Evolutionary conservation across 768 basidiomycete species (phyloP).

Genomic region (Collybiopsis luxurians): DNA sequence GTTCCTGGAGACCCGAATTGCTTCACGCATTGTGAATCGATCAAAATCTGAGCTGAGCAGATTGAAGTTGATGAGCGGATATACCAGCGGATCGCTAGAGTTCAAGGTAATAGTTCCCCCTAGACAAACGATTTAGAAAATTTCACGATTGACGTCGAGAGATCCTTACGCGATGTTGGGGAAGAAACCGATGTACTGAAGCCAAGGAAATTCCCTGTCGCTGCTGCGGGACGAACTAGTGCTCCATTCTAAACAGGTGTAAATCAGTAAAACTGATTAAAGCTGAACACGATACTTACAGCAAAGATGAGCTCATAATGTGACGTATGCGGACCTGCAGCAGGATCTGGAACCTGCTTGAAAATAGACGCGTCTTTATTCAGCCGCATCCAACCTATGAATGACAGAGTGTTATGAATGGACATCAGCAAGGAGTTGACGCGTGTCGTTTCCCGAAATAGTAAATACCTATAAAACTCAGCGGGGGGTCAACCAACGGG

Average conservation of each 20-base stretch:
- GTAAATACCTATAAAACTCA: too few species aligned
- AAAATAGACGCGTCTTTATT: constrained; percentile 14
- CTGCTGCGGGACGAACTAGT: neutral
- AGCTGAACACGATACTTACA: constrained; percentile 10
- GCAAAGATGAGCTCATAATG: constrained; percentile 20
- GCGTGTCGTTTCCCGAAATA: too few species aligned
- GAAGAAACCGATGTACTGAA: constrained; percentile 5
- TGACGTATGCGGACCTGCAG: constrained; percentile 18
- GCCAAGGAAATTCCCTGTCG: constrained; percentile 11
- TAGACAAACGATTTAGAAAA: neutral
- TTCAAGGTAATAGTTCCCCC: constrained; percentile 24
- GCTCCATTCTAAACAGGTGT: constrained; percentile 7
- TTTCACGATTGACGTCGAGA: neutral
- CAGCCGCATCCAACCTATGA: constrained; percentile 19
- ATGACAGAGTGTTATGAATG: too few species aligned
- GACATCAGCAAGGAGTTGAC: too few species aligned
- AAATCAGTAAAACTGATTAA: neutral
- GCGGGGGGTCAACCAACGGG: constrained; percentile 14
- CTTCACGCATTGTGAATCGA: constrained; percentile 13
- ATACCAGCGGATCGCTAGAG: constrained; percentile 35
- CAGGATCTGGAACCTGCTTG: constrained; percentile 18
- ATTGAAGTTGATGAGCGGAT: constrained; percentile 41
- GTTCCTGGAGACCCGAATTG: constrained; percentile 6
- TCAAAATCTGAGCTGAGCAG: constrained; percentile 27
- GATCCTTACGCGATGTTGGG: constrained; percentile 12